Percentiles rank a stretch among this genome's conserved stretches.
These are phyloP conservation scores for Piromyces sp. DNA, from an alignment of 192 early-diverging fungal species.

Conservation along the genomic window DNA sequence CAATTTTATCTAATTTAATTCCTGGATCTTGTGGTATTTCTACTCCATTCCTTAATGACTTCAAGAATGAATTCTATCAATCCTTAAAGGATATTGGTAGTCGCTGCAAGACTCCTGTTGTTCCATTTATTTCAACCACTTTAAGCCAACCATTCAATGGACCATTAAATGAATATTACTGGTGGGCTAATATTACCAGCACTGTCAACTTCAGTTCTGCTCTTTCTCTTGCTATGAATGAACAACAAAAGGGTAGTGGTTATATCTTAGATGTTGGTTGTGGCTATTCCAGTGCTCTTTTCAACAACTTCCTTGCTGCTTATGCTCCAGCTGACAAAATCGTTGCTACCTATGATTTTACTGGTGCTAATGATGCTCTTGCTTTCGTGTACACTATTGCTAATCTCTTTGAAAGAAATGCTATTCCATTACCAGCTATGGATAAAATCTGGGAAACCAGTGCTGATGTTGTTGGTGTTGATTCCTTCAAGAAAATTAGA, in stretches of 20 bases:
- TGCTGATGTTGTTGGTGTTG: neutral
- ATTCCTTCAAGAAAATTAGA: neutral
- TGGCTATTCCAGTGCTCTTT: neutral
- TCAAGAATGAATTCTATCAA: neutral
- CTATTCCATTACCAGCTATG: neutral
- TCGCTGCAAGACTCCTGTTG: neutral
- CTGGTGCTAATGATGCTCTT: neutral
- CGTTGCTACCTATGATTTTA: neutral
- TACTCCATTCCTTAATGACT: constrained; percentile 5
- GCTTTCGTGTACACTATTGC: neutral
- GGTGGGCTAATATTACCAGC: neutral
- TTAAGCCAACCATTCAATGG: neutral
- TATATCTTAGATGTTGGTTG: neutral
- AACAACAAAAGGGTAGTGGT: neutral
- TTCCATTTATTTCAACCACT: neutral
- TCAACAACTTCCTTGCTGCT: neutral
- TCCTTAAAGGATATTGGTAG: neutral
- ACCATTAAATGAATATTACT: neutral
- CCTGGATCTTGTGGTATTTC: neutral
- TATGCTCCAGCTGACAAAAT: neutral
- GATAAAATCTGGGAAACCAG: neutral
- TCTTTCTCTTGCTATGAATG: neutral
- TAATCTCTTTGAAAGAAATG: neutral
- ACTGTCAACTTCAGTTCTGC: neutral
- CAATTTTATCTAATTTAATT: neutral